A percentile compares a stretch with the other conserved stretches of the same genome.
These are phyloP conservation scores for Fomitopsis pinicola DNA, from an alignment of 1,284 basidiomycete genomes.

Conservation along the genomic window DNA sequence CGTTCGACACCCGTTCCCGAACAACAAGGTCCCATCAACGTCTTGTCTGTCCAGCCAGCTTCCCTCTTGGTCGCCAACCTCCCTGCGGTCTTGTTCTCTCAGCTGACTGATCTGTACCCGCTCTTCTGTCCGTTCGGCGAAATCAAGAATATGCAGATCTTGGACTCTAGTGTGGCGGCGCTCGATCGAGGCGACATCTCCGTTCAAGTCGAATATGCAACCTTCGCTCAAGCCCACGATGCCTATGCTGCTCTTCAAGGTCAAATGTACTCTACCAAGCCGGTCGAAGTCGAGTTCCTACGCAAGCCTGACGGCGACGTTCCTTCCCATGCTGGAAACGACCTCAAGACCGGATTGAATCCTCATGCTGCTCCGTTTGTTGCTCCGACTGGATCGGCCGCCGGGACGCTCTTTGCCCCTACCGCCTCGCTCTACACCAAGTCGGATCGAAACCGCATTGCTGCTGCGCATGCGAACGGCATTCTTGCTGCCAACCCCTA, in stretches of 20 bases:
- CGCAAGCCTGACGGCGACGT: slow-evolving; percentile 17
- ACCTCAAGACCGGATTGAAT: slow-evolving; percentile 26
- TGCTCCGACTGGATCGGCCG: slow-evolving; percentile 13
- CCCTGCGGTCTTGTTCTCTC: slow-evolving; percentile 61
- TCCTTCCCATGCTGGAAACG: slow-evolving; percentile 7
- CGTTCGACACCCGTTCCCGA: slow-evolving; percentile 23
- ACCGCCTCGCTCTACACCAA: slow-evolving; percentile 14
- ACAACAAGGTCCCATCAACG: slow-evolving; percentile 10
- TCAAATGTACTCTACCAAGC: slow-evolving; percentile 53
- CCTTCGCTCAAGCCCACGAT: slow-evolving; percentile 50
- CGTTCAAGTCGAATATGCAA: slow-evolving; percentile 58
- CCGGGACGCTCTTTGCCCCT: slow-evolving; percentile 11
- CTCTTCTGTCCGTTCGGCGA: slow-evolving; percentile 68
- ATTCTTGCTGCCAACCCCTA: slow-evolving; percentile 18
- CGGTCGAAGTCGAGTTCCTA: slow-evolving; percentile 45
- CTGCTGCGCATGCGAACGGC: slow-evolving; percentile 14
- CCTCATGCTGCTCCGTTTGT: slow-evolving; percentile 32
- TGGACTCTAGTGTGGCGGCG: slow-evolving; percentile 27
- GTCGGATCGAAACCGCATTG: slow-evolving; percentile 4
- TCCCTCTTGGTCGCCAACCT: slow-evolving; percentile 62
- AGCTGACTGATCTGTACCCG: slow-evolving; percentile 62
- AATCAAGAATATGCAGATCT: slow-evolving; percentile 52
- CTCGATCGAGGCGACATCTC: slow-evolving; percentile 41
- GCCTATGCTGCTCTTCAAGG: slow-evolving; percentile 55
- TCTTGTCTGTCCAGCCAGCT: slow-evolving; percentile 24